Percentiles rank a stretch among this genome's conserved stretches.
Conservation (phyloP, 2,329 filamentous ascomycete species). For the Aspergillus cejpii region DNA sequence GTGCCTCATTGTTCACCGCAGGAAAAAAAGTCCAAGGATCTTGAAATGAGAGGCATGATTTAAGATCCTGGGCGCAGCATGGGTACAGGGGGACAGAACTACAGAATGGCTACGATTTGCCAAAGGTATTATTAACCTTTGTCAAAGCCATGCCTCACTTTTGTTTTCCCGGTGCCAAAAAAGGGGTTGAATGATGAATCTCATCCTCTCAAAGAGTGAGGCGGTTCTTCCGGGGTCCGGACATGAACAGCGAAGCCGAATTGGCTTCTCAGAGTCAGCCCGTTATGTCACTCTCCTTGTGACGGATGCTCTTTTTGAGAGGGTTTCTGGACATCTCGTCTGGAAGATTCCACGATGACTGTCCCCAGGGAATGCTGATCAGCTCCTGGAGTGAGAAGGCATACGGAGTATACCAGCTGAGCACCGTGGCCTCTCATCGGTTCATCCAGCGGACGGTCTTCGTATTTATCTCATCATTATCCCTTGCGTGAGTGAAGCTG, state of each 20-base stretch:
- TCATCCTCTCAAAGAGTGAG: slow-evolving; percentile 30
- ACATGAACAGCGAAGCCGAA: slow-evolving; percentile 15
- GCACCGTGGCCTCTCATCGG: slow-evolving; percentile 6
- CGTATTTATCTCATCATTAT: neutral
- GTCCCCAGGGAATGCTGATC: slow-evolving; percentile 11
- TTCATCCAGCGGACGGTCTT: neutral
- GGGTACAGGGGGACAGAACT: too few relatives aligned
- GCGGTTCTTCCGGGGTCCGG: slow-evolving; percentile 24
- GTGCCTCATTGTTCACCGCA: slow-evolving; percentile 19
- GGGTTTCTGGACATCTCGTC: slow-evolving; percentile 5
- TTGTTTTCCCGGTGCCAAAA: slow-evolving; percentile 15
- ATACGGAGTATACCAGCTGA: slow-evolving; percentile 6
- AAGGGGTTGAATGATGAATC: slow-evolving; percentile 25
- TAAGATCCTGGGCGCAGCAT: slow-evolving; percentile 5
- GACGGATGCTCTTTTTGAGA: slow-evolving; percentile 6
- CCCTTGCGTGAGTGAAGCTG: slow-evolving; percentile 1
- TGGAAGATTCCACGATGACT: slow-evolving; percentile 5
- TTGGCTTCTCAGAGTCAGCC: slow-evolving; percentile 5
- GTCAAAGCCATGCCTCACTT: slow-evolving; percentile 23
- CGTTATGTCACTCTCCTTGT: slow-evolving; percentile 6
- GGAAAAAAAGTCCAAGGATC: slow-evolving; percentile 10
- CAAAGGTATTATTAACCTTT: slow-evolving; percentile 10
- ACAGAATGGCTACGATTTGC: slow-evolving; percentile 17
- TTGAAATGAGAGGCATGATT: slow-evolving; percentile 6
- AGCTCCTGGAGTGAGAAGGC: slow-evolving; percentile 3